These are phyloP conservation scores for Blepharisma undulans DNA, from an alignment of 169 alveolate genomes.

Conservation along the genomic window DNA sequence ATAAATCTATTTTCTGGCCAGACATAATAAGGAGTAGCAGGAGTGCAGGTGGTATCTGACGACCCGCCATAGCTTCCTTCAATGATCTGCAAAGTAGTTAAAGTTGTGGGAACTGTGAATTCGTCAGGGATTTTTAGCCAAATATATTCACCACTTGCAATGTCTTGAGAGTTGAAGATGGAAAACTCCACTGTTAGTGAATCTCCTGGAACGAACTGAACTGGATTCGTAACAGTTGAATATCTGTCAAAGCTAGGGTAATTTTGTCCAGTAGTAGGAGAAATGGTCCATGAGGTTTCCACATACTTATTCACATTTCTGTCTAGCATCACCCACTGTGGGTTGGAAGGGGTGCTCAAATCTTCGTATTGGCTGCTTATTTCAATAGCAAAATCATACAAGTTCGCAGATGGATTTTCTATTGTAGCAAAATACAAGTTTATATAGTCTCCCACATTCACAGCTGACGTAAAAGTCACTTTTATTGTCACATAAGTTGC, in stretches of 20 bases:
- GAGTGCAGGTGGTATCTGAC: not conserved
- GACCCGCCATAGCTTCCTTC: not conserved
- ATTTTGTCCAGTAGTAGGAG: not conserved
- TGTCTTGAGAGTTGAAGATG: not conserved
- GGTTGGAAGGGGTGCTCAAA: not conserved
- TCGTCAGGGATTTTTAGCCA: constrained; percentile 21
- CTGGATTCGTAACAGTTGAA: constrained; percentile 1
- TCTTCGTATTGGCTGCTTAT: constrained; percentile 38
- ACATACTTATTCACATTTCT: constrained; percentile 12
- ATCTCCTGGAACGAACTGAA: constrained; percentile 9
- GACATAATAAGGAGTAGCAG: not conserved
- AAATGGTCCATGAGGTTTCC: constrained; percentile 8
- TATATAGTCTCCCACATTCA: not conserved
- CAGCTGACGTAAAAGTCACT: not conserved
- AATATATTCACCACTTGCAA: not conserved
- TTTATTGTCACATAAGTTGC: not conserved
- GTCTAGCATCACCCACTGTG: constrained; percentile 26
- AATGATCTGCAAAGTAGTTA: not conserved
- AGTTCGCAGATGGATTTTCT: not conserved
- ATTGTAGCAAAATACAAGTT: constrained; percentile 9
- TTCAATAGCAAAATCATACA: constrained; percentile 16
- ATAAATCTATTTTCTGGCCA: constrained; percentile 16
- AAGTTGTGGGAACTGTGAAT: not conserved
- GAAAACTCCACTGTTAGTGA: not conserved
- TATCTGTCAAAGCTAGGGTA: not conserved